Evolutionary conservation across 2,329 filamentous ascomycete genomes (phyloP).

Genomic region (Colletotrichum orbiculare): DNA sequence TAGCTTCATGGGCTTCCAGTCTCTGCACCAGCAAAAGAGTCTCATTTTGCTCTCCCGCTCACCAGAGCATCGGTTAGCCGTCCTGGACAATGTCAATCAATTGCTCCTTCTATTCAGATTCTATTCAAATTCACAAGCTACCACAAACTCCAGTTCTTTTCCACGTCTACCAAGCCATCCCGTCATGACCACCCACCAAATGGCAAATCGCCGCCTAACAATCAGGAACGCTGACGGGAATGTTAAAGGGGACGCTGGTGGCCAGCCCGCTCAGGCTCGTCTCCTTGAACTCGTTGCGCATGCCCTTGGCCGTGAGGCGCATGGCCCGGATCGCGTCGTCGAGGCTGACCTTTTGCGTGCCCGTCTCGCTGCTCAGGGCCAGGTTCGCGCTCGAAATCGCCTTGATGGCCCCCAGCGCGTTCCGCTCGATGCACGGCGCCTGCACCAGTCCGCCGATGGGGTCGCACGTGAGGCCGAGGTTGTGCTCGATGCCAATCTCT

Average conservation of each 20-base stretch:
- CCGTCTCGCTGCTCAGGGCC: slow-evolving; percentile 56
- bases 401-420: slow-evolving; percentile 62
- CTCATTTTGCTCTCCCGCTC: no score
- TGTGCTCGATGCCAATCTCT: slow-evolving; percentile 65
- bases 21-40: no score
- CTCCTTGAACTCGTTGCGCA: slow-evolving; percentile 66
- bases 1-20: not conserved
- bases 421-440: slow-evolving; percentile 63
- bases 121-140: not conserved
- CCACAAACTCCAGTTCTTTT: not conserved
- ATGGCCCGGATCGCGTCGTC: slow-evolving; percentile 63
- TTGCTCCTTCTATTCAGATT: no score
- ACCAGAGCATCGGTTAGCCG: no score
- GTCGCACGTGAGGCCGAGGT: slow-evolving; percentile 61
- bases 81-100: no score
- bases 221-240: slow-evolving; percentile 64
- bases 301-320: slow-evolving; percentile 61
- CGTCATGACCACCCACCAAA: not conserved
- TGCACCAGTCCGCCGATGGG: slow-evolving; percentile 62
- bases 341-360: slow-evolving; percentile 59
- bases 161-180: not conserved
- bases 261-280: slow-evolving; percentile 61
- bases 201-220: slow-evolving; percentile 46
- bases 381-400: slow-evolving; percentile 62
- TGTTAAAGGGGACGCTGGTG: slow-evolving; percentile 61